phyloP scores from a whole-genome alignment of 2,329 filamentous ascomycete genomes.

The Penicillium decumbens region DNA sequence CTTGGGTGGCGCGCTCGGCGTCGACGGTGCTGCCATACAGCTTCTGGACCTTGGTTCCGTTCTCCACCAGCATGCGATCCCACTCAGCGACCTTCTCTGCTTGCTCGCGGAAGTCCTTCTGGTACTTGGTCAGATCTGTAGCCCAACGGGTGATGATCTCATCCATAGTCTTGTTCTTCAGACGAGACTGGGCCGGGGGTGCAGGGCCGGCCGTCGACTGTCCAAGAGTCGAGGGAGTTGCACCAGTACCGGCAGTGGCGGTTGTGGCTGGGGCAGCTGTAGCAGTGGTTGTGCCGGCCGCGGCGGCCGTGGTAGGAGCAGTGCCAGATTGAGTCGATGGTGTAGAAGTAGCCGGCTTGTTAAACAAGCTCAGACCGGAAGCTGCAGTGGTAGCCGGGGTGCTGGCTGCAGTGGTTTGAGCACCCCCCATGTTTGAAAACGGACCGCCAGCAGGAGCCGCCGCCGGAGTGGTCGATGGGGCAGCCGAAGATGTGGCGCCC shows the following conservation, averaged over 20 bases:
- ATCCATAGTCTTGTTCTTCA: conserved; percentile 99
- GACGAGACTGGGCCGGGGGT: conserved; percentile 73
- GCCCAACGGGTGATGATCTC: conserved; percentile 98
- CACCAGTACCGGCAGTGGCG: conserved; percentile 7
- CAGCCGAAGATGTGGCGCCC: conserved; percentile 28
- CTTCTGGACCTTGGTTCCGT: conserved; percentile 90
- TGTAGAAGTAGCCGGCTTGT: conserved; percentile 24
- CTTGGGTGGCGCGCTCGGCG: conserved; percentile 84
- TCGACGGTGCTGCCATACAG: conserved; percentile 89
- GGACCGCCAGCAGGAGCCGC: conserved; percentile 27
- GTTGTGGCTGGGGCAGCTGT: conserved; percentile 34
- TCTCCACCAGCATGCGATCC: conserved; percentile 89
- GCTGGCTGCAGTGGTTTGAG: conserved; percentile 28
- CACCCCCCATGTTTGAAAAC: conserved; percentile 28
- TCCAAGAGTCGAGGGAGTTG: conserved; percentile 47
- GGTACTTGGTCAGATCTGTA: conserved; percentile 88
- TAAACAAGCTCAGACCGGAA: conserved; percentile 20
- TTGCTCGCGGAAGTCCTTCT: conserved; percentile 92
- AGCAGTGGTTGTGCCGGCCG: conserved; percentile 22
- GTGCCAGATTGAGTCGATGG: conserved; percentile 22
- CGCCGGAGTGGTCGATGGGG: conserved; percentile 31
- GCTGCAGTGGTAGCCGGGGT: conserved; percentile 25
- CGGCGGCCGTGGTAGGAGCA: conserved; percentile 19
- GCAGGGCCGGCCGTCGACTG: conserved; percentile 75
- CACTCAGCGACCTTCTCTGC: conserved; percentile 81